Evolutionary conservation across 805 yeast genomes (phyloP).

Genomic region (Metschnikowia baotianmanensis): DNA sequence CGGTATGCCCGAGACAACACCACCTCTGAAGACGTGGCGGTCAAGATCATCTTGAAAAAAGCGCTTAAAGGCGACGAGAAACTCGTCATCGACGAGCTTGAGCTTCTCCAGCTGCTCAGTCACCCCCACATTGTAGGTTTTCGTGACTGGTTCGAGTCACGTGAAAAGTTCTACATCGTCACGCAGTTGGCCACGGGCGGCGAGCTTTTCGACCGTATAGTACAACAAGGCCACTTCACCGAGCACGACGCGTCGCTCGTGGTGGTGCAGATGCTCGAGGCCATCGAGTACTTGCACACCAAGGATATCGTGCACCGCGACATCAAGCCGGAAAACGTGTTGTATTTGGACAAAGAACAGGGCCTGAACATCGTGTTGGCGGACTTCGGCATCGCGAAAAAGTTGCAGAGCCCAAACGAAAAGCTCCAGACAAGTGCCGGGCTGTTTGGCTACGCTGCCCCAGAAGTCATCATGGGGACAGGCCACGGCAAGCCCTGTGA

Average conservation of each 20-base stretch:
- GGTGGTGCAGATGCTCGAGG: constrained; percentile 70
- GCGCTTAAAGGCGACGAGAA: constrained; percentile 77
- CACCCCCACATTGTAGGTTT: constrained; percentile 91
- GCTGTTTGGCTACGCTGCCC: constrained; percentile 95
- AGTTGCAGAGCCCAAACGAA: constrained; percentile 57
- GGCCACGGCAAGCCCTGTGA: constrained; percentile 98
- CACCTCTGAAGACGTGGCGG: constrained; percentile 72
- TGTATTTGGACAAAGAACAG: constrained; percentile 55
- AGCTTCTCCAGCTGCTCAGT: constrained; percentile 59
- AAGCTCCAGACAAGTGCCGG: constrained; percentile 76
- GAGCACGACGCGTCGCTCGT: constrained; percentile 83
- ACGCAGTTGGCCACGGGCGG: constrained; percentile 97
- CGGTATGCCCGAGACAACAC: constrained; percentile 60
- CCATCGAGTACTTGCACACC: constrained; percentile 74
- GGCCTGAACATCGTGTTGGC: constrained; percentile 81
- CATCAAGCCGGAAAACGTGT: constrained; percentile 88
- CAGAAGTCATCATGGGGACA: constrained; percentile 75
- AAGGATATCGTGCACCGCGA: constrained; percentile 88
- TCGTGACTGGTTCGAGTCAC: constrained; percentile 90
- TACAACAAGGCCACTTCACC: constrained; percentile 77
- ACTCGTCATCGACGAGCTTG: constrained; percentile 75
- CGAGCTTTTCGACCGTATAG: constrained; percentile 85
- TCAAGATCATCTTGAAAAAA: constrained; percentile 84
- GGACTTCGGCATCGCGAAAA: constrained; percentile 94
- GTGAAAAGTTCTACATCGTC: constrained; percentile 88